These are phyloP conservation scores for Porphyridium purpureum DNA, from an alignment of 23 red algal species.

Conservation along the genomic window DNA sequence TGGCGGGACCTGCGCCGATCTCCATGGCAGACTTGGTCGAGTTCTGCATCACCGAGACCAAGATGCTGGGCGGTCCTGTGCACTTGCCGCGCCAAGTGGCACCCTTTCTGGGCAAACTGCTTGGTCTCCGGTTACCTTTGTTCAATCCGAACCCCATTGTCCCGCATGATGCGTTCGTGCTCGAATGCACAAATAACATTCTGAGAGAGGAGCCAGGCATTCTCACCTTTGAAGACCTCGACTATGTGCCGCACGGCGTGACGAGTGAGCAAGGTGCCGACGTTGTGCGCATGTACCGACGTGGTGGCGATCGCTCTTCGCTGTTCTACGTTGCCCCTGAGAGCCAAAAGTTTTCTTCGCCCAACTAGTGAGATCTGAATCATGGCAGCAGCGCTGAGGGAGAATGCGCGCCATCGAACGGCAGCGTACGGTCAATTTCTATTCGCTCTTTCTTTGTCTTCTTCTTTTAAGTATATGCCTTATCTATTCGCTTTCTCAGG, in stretches of 20 bases:
- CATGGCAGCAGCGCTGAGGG: no score
- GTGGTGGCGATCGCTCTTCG: slow-evolving; percentile 62
- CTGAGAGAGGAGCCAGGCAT: slow-evolving; percentile 13
- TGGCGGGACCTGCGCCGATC: slow-evolving; percentile 47
- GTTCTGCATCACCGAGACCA: slow-evolving; percentile 29
- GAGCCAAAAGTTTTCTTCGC: no score
- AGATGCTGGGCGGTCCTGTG: slow-evolving; percentile 13
- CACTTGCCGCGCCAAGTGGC: slow-evolving; percentile 21
- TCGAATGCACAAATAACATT: slow-evolving; percentile 24
- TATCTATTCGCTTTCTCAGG: no score
- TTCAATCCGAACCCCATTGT: slow-evolving; percentile 78
- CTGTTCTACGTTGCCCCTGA: slow-evolving; percentile 81
- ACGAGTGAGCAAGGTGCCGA: slow-evolving; percentile 34
- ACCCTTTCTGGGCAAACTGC: slow-evolving; percentile 9
- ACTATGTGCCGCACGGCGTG: slow-evolving; percentile 25
- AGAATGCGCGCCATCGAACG: no score
- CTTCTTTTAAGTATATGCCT: no score
- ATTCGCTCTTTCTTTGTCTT: no score
- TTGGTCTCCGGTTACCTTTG: slow-evolving; percentile 32
- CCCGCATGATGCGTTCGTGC: no score
- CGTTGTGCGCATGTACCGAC: slow-evolving; percentile 52
- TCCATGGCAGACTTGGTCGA: slow-evolving; percentile 45
- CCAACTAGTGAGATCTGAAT: no score
- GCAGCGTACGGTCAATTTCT: no score
- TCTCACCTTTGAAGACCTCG: slow-evolving; percentile 56